These are phyloP conservation scores for Calendula officinalis DNA, from an alignment of 129 eudicot species.

Conservation along the genomic window DNA sequence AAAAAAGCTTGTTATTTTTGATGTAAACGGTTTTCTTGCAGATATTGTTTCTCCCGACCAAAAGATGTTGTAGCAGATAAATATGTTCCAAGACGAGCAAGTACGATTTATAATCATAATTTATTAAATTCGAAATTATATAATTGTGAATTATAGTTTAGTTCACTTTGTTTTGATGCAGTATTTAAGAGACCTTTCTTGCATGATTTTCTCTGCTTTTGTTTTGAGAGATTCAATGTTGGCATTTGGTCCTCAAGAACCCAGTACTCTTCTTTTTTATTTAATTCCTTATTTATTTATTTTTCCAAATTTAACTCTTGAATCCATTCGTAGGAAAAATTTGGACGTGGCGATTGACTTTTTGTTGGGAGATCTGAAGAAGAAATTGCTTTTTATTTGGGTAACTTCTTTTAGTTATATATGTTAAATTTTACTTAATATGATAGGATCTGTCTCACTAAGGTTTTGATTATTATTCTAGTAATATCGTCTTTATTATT, in stretches of 20 bases:
- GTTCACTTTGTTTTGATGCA: constrained; percentile 28
- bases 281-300: not conserved
- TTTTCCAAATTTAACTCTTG: constrained; percentile 12
- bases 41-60: constrained; percentile 56
- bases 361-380: constrained; percentile 61
- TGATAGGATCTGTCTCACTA: too few species aligned
- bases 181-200: constrained; percentile 78
- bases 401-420: constrained; percentile 43
- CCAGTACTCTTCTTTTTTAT: constrained; percentile 30
- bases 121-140: not conserved
- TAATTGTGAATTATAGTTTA: constrained; percentile 16
- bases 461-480: not conserved
- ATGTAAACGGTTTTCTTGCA: constrained; percentile 88
- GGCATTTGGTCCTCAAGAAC: constrained; percentile 78
- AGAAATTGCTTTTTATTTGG: constrained; percentile 71
- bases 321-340: constrained; percentile 45
- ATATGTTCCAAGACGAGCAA: constrained; percentile 47
- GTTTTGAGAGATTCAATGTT: constrained; percentile 69
- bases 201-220: constrained; percentile 63
- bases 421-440: not conserved
- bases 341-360: constrained; percentile 52
- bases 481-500: not conserved
- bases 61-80: constrained; percentile 45
- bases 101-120: constrained; percentile 36
- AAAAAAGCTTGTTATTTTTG: constrained; percentile 78